Base-by-base conservation (phyloP, 352 stramenopile species). In the Phytopythium oedochilum region DNA sequence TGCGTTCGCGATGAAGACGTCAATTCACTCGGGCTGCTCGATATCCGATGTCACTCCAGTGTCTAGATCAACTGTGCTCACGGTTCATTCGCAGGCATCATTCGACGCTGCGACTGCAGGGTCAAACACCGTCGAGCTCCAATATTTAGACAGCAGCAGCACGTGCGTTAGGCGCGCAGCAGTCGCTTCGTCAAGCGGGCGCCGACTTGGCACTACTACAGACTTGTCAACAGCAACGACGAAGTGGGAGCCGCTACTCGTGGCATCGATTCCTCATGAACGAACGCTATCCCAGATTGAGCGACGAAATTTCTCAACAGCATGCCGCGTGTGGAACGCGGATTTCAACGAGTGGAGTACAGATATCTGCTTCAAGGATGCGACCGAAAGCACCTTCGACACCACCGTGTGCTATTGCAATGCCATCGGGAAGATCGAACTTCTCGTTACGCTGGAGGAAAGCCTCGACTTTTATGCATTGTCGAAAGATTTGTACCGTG, bases 361-460 rank as follows among this genome's bases (percentile, higher is more conserved):
- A 11, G 65, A 83, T 5, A 59, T 85, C 5, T 92, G 82, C 52
- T 83, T 80, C 46, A 88, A 89, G 18, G 79, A 89, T 42, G 63
- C 68, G 3, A 55, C 59, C 3, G 43, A 51, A 18, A 90, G 79
- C 25, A 73, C 77, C 0, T 42, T 55, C 2, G 57, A 63, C 0
- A 14, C 58, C 0, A 92, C 82, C 0, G 71, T 85, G 11, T 92
- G 82, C 26, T 86, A 78, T 39, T 92, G 82, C 54, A 70, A 46
- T 0, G 57, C 72, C 20, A 44, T 86, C 17, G 54, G 50, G 11
- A 29, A 26, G 7, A 66, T 92, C 12, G 75, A 92, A 42, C 71
- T 92, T 25, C 48, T 89, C 10, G 66, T 90, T 5, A 82, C 78
- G 1, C 32, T 88, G 14, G 70, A 87, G 22, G 82, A 92, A 47